Evolutionary conservation across 1,284 basidiomycete genomes (phyloP).

Genomic region (Ustilago vetiveriae): DNA sequence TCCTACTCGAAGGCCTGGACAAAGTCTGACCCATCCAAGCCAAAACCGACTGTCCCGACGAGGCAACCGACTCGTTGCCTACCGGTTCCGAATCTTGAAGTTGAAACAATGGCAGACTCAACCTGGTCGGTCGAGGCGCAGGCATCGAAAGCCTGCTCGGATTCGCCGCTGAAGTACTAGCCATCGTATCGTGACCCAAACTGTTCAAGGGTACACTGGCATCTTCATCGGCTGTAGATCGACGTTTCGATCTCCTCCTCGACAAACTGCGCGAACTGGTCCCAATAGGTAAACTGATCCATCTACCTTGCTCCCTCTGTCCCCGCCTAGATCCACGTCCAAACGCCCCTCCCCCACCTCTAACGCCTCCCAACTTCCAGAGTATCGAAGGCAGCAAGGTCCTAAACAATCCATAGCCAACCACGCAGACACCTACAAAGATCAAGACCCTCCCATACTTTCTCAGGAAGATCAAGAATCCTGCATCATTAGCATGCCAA

Average conservation of each 20-base stretch:
- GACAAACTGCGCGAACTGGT: constrained; percentile 5
- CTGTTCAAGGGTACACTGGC: constrained; percentile 20
- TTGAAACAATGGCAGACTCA: constrained; percentile 49
- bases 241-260: constrained; percentile 20
- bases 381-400: constrained; percentile 36
- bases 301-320: constrained; percentile 15
- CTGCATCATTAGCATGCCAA: constrained; percentile 73
- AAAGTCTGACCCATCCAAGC: constrained; percentile 52
- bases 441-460: constrained; percentile 60
- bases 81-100: constrained; percentile 44
- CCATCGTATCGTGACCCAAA: constrained; percentile 15
- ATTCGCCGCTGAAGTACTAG: constrained; percentile 28
- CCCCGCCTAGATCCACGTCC: constrained; percentile 8
- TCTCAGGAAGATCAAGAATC: constrained; percentile 65
- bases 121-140: constrained; percentile 30
- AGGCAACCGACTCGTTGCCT: constrained; percentile 8
- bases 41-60: constrained; percentile 36
- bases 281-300: constrained; percentile 51
- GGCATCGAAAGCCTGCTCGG: constrained; percentile 32
- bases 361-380: constrained; percentile 16
- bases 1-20: constrained; percentile 31
- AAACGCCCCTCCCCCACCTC: constrained; percentile 22
- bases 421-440: constrained; percentile 46
- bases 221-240: constrained; percentile 30
- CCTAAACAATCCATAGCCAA: constrained; percentile 42